Evolutionary conservation across 768 basidiomycete species (phyloP), one percentile per base, ranked within the genome.

Genomic region (Boletus rubroflammeus): DNA sequence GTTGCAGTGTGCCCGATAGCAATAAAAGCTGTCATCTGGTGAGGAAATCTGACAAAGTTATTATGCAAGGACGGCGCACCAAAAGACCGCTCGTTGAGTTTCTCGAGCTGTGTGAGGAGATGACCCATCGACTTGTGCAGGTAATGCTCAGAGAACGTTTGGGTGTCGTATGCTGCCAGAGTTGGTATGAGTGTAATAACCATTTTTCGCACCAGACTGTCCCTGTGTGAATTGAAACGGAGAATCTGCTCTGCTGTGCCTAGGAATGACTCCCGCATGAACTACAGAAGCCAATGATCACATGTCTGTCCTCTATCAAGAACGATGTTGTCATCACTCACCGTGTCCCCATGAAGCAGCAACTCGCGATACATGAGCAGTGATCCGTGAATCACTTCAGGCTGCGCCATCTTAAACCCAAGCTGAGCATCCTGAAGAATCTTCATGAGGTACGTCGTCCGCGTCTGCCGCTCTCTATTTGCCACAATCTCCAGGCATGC

Each of bases 121-220:
- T 95, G 92, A 0, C 81, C 86, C 97, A 99, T 98, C 11, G 91
- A 85, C 68, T 90, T 89, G 75, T 96, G 92, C 9, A 98, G 79
- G 67, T 92, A 94, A 67, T 90, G 87, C 62, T 90, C 87, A 40
- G 86, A 86, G 64, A 99, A 99, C 1, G 88, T 91, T 67, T 90
- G 85, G 1, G 91, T 91, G 66, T 98, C 93, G 69, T 98, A 99
- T 3, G 88, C 86, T 23, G 95, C 96, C 57, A 98, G 82, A 5
- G 91, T 90, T 1, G 97, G 96, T 42, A 99, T 94, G 66, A 99
- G 84, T 8, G 90, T 89, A 65, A 98, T 94, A 55, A 98, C 95
- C 76, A 93, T 93, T 71, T 91, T 90, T 41, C 93, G 85, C 55
- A 99, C 88, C 36, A 93, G 82, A 19, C 82, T 75, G 62, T 99